A percentile compares a stretch with the other conserved stretches of the same genome.
These are phyloP conservation scores for Tolypocladium tropicale DNA, from an alignment of 2,329 filamentous ascomycete genomes.

Conservation along the genomic window DNA sequence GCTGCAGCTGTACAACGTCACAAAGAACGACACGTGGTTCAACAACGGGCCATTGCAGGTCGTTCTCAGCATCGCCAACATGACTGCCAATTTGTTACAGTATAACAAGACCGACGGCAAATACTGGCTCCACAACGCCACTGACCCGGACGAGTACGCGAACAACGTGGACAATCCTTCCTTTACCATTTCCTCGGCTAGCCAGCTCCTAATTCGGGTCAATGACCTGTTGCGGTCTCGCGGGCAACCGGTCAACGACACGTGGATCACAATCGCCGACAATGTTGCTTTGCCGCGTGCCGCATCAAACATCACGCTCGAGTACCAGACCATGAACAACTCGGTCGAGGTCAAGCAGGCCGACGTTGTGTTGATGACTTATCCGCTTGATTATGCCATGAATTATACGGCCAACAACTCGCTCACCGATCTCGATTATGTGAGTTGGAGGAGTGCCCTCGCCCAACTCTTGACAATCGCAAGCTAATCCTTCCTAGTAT, in stretches of 20 bases:
- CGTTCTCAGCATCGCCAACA: background rate
- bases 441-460: slow-evolving; percentile 1
- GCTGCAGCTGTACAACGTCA: slow-evolving; percentile 3
- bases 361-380: slow-evolving; percentile 56
- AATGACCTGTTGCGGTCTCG: slow-evolving; percentile 48
- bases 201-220: slow-evolving; percentile 42
- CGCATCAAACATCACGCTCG: slow-evolving; percentile 40
- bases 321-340: slow-evolving; percentile 58
- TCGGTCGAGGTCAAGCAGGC: slow-evolving; percentile 58
- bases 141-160: slow-evolving; percentile 64
- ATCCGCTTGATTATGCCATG: slow-evolving; percentile 50
- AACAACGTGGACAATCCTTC: slow-evolving; percentile 58
- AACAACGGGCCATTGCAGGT: background rate
- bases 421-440: slow-evolving; percentile 12
- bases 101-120: background rate
- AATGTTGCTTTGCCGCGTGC: slow-evolving; percentile 8
- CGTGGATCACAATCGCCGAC: slow-evolving; percentile 10
- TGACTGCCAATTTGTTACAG: background rate
- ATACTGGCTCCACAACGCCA: slow-evolving; percentile 18
- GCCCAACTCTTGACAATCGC: background rate
- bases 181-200: slow-evolving; percentile 55
- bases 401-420: slow-evolving; percentile 10
- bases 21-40: background rate
- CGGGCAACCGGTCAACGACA: slow-evolving; percentile 41
- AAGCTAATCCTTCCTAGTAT: slow-evolving; percentile 7